These are phyloP conservation scores for Apiotrichum gamsii DNA, from an alignment of 1,284 basidiomycete species.

Conservation along the genomic window DNA sequence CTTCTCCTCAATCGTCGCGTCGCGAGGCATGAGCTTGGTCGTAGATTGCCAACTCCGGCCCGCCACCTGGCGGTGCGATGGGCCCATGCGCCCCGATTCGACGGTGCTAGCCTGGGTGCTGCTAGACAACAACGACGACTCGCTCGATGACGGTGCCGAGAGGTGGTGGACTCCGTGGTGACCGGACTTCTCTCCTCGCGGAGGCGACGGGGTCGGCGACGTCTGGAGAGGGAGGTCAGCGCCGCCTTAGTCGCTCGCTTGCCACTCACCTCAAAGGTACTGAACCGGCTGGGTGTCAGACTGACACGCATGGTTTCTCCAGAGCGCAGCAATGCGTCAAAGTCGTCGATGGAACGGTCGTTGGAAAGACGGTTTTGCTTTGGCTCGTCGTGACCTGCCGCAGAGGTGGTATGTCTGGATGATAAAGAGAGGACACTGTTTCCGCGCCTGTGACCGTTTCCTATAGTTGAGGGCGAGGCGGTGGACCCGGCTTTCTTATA, in stretches of 20 bases:
- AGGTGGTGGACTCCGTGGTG: not conserved
- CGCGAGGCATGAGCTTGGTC: slow-evolving; percentile 20
- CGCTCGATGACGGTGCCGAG: slow-evolving; percentile 10
- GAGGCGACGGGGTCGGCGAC: slow-evolving; percentile 5
- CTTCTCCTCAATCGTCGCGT: slow-evolving; percentile 34
- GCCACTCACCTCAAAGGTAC: slow-evolving; percentile 77
- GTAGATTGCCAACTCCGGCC: slow-evolving; percentile 7
- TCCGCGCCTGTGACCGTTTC: slow-evolving; percentile 19
- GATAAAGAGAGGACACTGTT: slow-evolving; percentile 27
- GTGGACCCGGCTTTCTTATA: not conserved
- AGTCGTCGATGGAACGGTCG: slow-evolving; percentile 50
- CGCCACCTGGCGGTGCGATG: slow-evolving; percentile 7
- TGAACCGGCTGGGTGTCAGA: slow-evolving; percentile 82
- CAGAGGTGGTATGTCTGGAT: slow-evolving; percentile 21
- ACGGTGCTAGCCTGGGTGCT: slow-evolving; percentile 7
- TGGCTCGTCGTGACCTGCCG: not conserved
- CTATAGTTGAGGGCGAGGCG: slow-evolving; percentile 1
- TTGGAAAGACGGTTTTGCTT: not conserved
- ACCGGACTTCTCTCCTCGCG: not conserved
- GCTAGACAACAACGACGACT: slow-evolving; percentile 12
- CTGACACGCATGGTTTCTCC: slow-evolving; percentile 89
- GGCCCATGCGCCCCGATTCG: slow-evolving; percentile 1
- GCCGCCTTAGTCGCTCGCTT: too few species aligned
- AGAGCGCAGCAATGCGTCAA: slow-evolving; percentile 82
- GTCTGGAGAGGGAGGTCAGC: too few species aligned